Base-by-base conservation (phyloP, 1,284 basidiomycete species). In the Ganoderma lingzhi region DNA sequence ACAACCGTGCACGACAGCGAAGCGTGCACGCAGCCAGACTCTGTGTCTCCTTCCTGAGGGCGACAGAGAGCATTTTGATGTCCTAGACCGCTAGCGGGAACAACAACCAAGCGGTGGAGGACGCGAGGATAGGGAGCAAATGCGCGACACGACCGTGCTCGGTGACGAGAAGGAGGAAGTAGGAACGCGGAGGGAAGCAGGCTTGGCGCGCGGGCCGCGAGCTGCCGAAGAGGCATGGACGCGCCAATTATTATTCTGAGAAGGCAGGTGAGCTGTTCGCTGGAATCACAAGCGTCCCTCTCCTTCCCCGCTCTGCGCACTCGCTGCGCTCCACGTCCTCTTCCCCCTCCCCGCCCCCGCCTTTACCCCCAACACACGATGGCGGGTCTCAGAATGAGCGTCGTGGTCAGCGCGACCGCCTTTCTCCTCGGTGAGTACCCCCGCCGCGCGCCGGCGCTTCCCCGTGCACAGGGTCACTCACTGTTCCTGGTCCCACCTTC, bases 351-450 rank as follows among this genome's bases (percentile, higher is more conserved):
- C 67, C 62, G 39, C 71, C 51, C 62, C 69, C 62, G 32, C 64
- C 63, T 32, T 59, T 56, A 41, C 66, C 55, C 41, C 62, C 58
- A 32, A 30, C 61, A 45, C 63, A 68, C 64, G 28, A 82, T 82
- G 82, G 78, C 80, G 39, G 91, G 89, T 71, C 81, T 92, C 68
- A 87, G 93, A 72, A 86, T 90, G 71, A 86, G 87, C 73, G 81
- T 93, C 70, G 90, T 93, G 70, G 88, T 94, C 69, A 92, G 87
- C 78, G 84, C 87, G 65, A 93, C 92, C 2, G 91, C 92, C 64
- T 93, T 94, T 76, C 83, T 94, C n/a, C 86, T 94, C n/a, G 93
- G 93, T 92, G 70, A 39, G 82, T 79, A 58, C 9, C 23, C n/a
- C n/a, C 56, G 9, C 28, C 39, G 28, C 45, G 41, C 65, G 30